A percentile compares a stretch with the other conserved stretches of the same genome.
Conservation (phyloP, 345 rosid species). For the Psidium friedrichsthalianum region DNA sequence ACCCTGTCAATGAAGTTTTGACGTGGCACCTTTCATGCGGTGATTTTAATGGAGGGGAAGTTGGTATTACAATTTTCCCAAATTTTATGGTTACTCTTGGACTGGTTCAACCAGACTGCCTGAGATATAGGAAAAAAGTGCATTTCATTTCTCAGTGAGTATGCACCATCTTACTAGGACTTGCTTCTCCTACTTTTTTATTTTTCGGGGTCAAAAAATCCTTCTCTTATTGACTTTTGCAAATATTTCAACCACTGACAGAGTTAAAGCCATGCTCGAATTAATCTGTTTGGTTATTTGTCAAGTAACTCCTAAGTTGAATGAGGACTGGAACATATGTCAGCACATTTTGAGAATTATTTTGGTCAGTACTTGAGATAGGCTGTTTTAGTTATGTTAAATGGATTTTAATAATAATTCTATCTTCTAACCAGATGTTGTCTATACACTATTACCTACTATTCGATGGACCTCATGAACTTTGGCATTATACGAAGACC, state of each 20-base stretch:
- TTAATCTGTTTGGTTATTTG: not conserved
- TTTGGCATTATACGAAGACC: conserved; percentile 58
- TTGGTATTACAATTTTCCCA: not conserved
- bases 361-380: not conserved
- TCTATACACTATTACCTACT: conserved; percentile 89
- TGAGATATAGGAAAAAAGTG: not conserved
- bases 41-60: not conserved
- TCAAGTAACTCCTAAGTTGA: not conserved
- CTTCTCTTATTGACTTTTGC: not conserved
- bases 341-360: not conserved
- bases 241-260: not conserved
- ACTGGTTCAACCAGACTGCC: not conserved
- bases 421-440: conserved; percentile 47
- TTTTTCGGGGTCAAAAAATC: not conserved
- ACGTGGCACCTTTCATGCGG: not conserved
- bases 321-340: not conserved
- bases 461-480: conserved; percentile 80
- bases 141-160: not conserved
- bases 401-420: not conserved
- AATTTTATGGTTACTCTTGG: not conserved
- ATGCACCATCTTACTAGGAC: not conserved
- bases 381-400: not conserved
- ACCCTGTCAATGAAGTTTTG: not conserved
- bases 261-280: not conserved
- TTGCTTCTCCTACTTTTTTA: not conserved